Evolutionary conservation across 1,284 basidiomycete genomes (phyloP), one percentile per base, ranked within the genome.

Genomic region (Sanghuangporus baumii): DNA sequence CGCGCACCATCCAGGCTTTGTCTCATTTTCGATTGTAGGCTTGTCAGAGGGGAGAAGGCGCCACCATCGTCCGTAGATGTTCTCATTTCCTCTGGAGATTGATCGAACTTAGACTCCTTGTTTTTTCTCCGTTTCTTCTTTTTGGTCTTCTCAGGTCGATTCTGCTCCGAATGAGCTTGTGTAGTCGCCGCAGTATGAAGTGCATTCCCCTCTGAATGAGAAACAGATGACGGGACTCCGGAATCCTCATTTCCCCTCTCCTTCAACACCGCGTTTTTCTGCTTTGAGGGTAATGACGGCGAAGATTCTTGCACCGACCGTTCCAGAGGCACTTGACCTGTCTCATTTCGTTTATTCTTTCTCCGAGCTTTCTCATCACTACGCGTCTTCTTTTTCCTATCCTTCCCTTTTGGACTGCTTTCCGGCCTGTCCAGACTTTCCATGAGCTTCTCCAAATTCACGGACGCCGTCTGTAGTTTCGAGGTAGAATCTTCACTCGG

Each of bases 371-470:
- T 70, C 36, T 72, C 73, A 50, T 66, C 69, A 6, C 37, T 36
- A 20, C 36, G 52, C 11, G 2, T 56, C n/a, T 34, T 47, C 66
- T 76, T 78, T 55, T 68, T 77, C 60, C 79, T 78, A 50, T 75
- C 71, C 40, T 54, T 57, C 62, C 55, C 51, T 61, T 68, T 64
- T 66, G 65, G 37, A 61, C 65, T 31, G 67, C 65, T 31, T 68
- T 67, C 66, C 71, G 71, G 54, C 75, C 67, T 26, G 71, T 76
- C 79, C 55, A 93, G 76, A 68, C 81, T 84, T 63, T 80, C 79
- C 75, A 94, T 82, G 54, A 96, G 78, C 72, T 87, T 93, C 70
- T 94, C 89, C 54, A 95, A 73, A 72, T 93, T 94, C 70, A 83
- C 76, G 67, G 85, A 80, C 11, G 85, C 82, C 14, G 76, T 69